A percentile compares a stretch with the other conserved stretches of the same genome.
Evolutionary conservation across 2,329 filamentous ascomycete genomes (phyloP).

Genomic region (Pochonia chlamydosporia): DNA sequence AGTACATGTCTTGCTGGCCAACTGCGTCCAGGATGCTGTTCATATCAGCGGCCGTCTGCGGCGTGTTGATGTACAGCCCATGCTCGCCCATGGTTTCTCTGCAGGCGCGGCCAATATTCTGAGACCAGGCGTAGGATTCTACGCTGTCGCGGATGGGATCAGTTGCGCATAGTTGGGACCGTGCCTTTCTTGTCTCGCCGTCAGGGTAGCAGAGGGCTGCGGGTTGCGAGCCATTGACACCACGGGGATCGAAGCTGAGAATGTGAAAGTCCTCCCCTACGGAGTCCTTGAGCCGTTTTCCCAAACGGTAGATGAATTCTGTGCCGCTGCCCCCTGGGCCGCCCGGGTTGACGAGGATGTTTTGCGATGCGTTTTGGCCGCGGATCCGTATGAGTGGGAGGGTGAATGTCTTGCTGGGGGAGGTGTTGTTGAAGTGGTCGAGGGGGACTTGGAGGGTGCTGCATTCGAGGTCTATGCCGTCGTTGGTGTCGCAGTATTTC

Average conservation of each 20-base stretch:
- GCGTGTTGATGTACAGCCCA: constrained; percentile 40
- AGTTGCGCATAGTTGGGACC: constrained; percentile 10
- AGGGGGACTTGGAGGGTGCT: constrained; percentile 38
- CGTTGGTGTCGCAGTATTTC: constrained; percentile 31
- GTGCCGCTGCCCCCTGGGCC: constrained; percentile 41
- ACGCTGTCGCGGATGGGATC: constrained; percentile 27
- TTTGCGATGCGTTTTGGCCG: constrained; percentile 34
- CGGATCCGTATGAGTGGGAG: constrained; percentile 40
- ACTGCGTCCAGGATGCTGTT: constrained; percentile 39
- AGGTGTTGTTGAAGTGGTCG: constrained; percentile 35
- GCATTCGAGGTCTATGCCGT: constrained; percentile 34
- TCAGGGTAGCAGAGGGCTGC: constrained; percentile 34
- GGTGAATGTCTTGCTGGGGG: constrained; percentile 32
- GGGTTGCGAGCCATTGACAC: constrained; percentile 26
- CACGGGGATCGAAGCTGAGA: constrained; percentile 41
- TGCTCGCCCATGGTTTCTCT: constrained; percentile 38
- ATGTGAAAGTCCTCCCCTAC: constrained; percentile 39
- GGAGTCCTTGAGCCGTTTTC: constrained; percentile 27
- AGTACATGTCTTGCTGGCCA: constrained; percentile 25
- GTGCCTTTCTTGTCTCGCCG: constrained; percentile 21
- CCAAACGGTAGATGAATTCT: constrained; percentile 27
- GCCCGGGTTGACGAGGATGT: constrained; percentile 41
- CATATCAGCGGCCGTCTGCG: constrained; percentile 46
- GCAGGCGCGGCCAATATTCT: constrained; percentile 35
- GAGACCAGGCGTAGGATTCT: constrained; percentile 34